Base-by-base conservation (phyloP, 106 monocot genomes). In the Platanthera zijinensis region DNA sequence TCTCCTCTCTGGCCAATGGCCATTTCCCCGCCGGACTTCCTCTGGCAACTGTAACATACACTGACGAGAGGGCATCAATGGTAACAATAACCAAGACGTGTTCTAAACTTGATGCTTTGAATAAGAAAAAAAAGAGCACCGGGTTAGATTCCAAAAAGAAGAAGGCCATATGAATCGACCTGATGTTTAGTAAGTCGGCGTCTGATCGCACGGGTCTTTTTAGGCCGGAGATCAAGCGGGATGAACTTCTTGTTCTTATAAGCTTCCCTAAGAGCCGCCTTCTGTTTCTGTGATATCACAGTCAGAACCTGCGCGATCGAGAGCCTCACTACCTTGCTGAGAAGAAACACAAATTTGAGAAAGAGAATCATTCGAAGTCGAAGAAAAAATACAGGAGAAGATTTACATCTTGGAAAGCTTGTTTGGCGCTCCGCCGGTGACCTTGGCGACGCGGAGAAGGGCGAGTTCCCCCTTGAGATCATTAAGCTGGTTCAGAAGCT, bases 261-360 rank as follows among this genome's bases (percentile, higher is more conserved):
- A 14, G 56, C 95, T 81, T 95, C 91, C 74, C 91, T 84, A 71
- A 95, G 75, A 25, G 85, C 91, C 61, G 82, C 82, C 87, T 91
- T 95, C 84, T 95, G 95, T 80, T 91, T 95, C 89, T 95, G 95
- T 10, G 95, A 95, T 10, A 91, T 91, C 78, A 95, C 95, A 5
- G 95, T 95, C 69, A 89, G 84, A 19, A 95, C 95, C 68, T 87
- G 89, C 7, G 91, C 95, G 49, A 95, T 91, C 30, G 87, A 89
- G 9, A 82, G 74, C 84, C 91, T 77, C 75, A 91, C 91, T 57
- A 91, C 88, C 84, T 91, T 91, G 7, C 91, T 91, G 86, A 72
- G 17, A 57, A 32, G 12, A 32, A 7, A 10, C 19, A 10, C 66
- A 66, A 11, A 32, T 21, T 32, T 66, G 32, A 32, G 4, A 32